These are phyloP conservation scores for Saitoella complicata DNA, from an alignment of 805 yeast genomes.

Conservation along the genomic window DNA sequence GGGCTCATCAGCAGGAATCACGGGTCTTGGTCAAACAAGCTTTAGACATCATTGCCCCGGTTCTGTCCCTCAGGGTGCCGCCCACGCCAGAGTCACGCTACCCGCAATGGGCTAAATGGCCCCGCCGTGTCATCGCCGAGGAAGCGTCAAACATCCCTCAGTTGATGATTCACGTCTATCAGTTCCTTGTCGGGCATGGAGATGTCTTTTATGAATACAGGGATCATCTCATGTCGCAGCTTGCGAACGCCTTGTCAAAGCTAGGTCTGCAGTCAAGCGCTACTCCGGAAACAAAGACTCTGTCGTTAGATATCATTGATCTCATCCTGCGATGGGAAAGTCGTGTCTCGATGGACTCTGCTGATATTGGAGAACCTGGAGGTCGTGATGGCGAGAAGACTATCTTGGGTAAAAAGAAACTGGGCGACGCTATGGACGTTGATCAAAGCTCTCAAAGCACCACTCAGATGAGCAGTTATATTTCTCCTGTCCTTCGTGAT, in stretches of 20 bases:
- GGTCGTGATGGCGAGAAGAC: too few relatives aligned
- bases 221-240: slow-evolving; percentile 75
- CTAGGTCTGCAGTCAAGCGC: slow-evolving; percentile 63
- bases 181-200: slow-evolving; percentile 72
- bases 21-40: slow-evolving; percentile 74
- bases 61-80: slow-evolving; percentile 49
- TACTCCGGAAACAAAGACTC: slow-evolving; percentile 48
- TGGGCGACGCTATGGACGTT: too few relatives aligned
- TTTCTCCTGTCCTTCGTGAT: slow-evolving; percentile 44
- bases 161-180: slow-evolving; percentile 63
- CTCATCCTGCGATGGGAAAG: slow-evolving; percentile 71
- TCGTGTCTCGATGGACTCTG: slow-evolving; percentile 17
- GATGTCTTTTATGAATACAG: slow-evolving; percentile 72
- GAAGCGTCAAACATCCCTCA: slow-evolving; percentile 77
- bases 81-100: slow-evolving; percentile 11
- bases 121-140: slow-evolving; percentile 78
- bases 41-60: slow-evolving; percentile 69
- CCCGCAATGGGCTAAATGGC: slow-evolving; percentile 81
- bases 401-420: too few relatives aligned
- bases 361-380: slow-evolving; percentile 14
- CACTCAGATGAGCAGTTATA: too few relatives aligned
- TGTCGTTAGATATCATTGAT: slow-evolving; percentile 83
- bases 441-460: too few relatives aligned
- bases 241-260: slow-evolving; percentile 84
- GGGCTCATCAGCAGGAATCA: slow-evolving; percentile 75